Conservation (phyloP, 2,329 filamentous ascomycete genomes). For the Aureobasidium sp. region DNA sequence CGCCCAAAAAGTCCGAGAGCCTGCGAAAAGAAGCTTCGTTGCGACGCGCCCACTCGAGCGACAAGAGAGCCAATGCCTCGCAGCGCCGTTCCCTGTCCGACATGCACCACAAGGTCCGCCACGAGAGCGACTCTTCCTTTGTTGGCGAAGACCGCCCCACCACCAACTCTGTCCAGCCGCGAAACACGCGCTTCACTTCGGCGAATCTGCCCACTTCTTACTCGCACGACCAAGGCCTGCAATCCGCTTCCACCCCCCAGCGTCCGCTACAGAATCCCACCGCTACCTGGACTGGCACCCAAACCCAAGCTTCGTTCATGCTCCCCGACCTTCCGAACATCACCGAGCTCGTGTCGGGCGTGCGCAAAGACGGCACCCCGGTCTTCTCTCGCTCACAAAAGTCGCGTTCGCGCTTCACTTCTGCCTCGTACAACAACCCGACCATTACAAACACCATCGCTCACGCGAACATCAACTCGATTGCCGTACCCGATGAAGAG, state of each 20-base stretch:
- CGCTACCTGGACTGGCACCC: conserved; percentile 34
- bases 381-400: conserved; percentile 45
- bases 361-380: conserved; percentile 49
- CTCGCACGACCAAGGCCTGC: conserved; percentile 3
- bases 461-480: conserved; percentile 43
- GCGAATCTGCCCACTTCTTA: conserved; percentile 11
- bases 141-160: conserved; percentile 42
- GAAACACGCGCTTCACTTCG: conserved; percentile 47
- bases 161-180: conserved; percentile 33
- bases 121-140: conserved; percentile 44
- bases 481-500: conserved; percentile 53
- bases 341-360: conserved; percentile 52
- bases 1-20: conserved; percentile 21
- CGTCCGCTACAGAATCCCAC: conserved; percentile 21
- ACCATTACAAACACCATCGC: conserved; percentile 22
- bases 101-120: conserved; percentile 44
- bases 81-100: conserved; percentile 46
- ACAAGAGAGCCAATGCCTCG: conserved; percentile 16
- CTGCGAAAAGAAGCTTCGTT: conserved; percentile 39
- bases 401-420: conserved; percentile 46
- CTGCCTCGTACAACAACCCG: conserved; percentile 27
- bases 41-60: conserved; percentile 31
- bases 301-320: conserved; percentile 51
- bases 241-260: conserved; percentile 17
- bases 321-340: conserved; percentile 54